Evolutionary conservation across 768 basidiomycete genomes (phyloP).

Genomic region (Auriscalpium microsporum): DNA sequence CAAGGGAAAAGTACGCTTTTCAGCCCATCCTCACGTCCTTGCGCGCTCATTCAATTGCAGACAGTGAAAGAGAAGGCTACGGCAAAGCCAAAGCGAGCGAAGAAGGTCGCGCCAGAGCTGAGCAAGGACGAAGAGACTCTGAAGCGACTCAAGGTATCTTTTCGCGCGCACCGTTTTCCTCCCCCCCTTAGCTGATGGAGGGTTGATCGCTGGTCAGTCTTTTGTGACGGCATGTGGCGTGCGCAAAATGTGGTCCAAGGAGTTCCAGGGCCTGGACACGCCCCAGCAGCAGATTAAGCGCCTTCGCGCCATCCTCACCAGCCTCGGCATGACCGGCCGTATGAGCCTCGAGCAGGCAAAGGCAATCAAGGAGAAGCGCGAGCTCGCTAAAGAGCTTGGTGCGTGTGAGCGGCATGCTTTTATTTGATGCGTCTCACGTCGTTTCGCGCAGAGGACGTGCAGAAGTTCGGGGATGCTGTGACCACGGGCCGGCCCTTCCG

Average conservation of each 20-base stretch:
- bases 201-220: conserved; percentile 35
- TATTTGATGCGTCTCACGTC: background rate
- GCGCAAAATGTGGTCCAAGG: conserved; percentile 68
- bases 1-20: conserved; percentile 26
- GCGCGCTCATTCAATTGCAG: background rate
- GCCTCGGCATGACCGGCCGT: conserved; percentile 75
- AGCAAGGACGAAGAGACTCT: conserved; percentile 67
- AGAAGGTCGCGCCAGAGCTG: conserved; percentile 17
- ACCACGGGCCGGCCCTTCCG: conserved; percentile 27
- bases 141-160: conserved; percentile 59
- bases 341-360: conserved; percentile 77
- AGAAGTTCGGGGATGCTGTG: conserved; percentile 51
- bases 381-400: conserved; percentile 76
- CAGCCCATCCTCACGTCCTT: background rate
- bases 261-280: conserved; percentile 51
- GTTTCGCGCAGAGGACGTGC: conserved; percentile 55
- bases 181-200: no score
- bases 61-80: conserved; percentile 17
- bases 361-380: conserved; percentile 61
- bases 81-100: conserved; percentile 27
- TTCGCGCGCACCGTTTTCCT: background rate
- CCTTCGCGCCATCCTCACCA: conserved; percentile 54
- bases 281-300: conserved; percentile 57
- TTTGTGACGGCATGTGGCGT: conserved; percentile 69
- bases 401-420: conserved; percentile 16